These are phyloP conservation scores for Colletotrichum sp. DNA, from an alignment of 2,329 filamentous ascomycete genomes.

Conservation along the genomic window DNA sequence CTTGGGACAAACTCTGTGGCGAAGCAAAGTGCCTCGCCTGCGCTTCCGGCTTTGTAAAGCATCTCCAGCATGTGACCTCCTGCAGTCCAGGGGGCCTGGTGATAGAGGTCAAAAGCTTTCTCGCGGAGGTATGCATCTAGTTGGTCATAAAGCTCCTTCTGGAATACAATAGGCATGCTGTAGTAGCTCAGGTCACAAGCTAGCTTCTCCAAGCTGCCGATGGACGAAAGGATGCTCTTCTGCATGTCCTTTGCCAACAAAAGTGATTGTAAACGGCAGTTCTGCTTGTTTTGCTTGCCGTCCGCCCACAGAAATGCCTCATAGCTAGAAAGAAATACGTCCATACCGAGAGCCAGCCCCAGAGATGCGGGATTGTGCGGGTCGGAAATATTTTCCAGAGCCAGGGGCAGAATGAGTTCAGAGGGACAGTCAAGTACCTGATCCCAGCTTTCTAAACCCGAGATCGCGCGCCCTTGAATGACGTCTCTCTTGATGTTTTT, in stretches of 20 bases:
- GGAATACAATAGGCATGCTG: no score
- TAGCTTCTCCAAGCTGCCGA: neutral
- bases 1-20: no score
- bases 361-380: neutral
- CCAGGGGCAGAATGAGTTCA: no score
- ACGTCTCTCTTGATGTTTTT: neutral
- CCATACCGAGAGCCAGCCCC: neutral
- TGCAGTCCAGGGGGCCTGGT: neutral
- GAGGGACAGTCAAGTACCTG: no score
- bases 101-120: neutral
- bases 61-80: no score
- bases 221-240: neutral
- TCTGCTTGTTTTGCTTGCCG: neutral
- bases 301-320: neutral
- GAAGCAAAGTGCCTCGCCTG: accelerated
- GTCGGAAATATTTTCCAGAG: accelerated
- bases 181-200: no score
- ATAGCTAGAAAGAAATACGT: neutral
- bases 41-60: accelerated
- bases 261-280: neutral
- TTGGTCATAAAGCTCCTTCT: neutral
- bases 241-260: neutral
- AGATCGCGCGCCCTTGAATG: no score
- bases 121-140: neutral
- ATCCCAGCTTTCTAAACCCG: no score